Evolutionary conservation across 2,329 filamentous ascomycete genomes (phyloP).

Genomic region (Xylariaceae sp.): DNA sequence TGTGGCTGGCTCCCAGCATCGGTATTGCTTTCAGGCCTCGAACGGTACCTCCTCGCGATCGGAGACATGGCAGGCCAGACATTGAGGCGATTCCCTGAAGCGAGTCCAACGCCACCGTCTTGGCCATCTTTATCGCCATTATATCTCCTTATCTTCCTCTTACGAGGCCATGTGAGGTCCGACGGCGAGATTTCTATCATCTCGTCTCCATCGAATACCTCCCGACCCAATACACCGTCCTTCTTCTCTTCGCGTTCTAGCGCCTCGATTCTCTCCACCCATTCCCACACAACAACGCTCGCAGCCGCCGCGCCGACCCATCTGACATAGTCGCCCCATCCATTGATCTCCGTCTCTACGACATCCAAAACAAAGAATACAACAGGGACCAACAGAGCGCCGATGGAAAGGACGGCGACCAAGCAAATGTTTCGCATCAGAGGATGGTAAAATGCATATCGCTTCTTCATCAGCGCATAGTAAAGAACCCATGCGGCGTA

Average conservation of each 20-base stretch:
- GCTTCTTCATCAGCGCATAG: conserved; percentile 85
- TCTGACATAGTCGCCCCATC: conserved; percentile 91
- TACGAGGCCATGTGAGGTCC: conserved; percentile 44
- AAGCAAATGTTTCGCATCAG: conserved; percentile 86
- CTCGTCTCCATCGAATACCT: conserved; percentile 91
- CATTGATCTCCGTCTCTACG: conserved; percentile 74
- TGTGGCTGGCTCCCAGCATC: conserved; percentile 17
- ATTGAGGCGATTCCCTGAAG: conserved; percentile 28
- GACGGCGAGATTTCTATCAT: conserved; percentile 65
- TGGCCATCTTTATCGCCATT: conserved; percentile 30
- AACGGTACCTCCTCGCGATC: conserved; percentile 35
- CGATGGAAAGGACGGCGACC: conserved; percentile 70
- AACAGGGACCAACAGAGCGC: conserved; percentile 80
- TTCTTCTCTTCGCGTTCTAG: conserved; percentile 90
- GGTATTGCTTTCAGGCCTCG: conserved; percentile 22
- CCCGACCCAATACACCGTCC: conserved; percentile 82
- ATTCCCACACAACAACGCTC: conserved; percentile 97
- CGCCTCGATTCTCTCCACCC: conserved; percentile 92
- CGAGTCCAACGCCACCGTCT: conserved; percentile 28
- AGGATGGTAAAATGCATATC: conserved; percentile 84
- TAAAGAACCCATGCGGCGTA: conserved; percentile 94
- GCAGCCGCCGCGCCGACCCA: conserved; percentile 95
- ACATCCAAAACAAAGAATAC: conserved; percentile 94
- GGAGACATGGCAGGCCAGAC: conserved; percentile 39
- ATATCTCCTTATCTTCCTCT: conserved; percentile 25